Evolutionary conservation across 2,329 filamentous ascomycete species (phyloP), one percentile per base, ranked within the genome.

Genomic region (Cladosporium cucumerinum): DNA sequence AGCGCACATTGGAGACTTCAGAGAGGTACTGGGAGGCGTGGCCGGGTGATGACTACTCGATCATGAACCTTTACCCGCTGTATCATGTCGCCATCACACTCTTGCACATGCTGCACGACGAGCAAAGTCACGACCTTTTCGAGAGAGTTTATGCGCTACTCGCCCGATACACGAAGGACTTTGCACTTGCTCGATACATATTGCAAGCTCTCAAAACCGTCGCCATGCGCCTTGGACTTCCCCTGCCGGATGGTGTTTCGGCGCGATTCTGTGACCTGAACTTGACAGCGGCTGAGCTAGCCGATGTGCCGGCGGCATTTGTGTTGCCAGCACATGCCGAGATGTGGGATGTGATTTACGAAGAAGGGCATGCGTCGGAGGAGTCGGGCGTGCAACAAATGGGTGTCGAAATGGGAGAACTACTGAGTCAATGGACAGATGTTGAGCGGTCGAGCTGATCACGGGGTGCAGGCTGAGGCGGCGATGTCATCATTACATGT

Each of bases 261-360:
- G 5, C 23, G 32, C 28, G 8, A 23, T 62, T 62, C 49, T 49
- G 60, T 51, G 49, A 62, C 14, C 18, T 62, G 48, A 55, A 62
- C 14, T 23, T 62, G 34, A 36, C 60, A 1, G 34, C 49, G 6
- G 34, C 48, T 25, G 60, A 54, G n/a, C 25, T 62, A 18, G 34
- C 49, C 11, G 60, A 62, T n/a, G 60, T 62, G 79, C 79, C 5
- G 78, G 78, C 36, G 78, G 78, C 2, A 73, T 82, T 46, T 73
- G 72, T 18, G 69, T 71, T 16, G 74, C 77, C 3, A 79, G 79
- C 0, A 75, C 77, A 7, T 78, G 80, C 0, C 69, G 60, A 55
- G 49, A 55, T 62, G 49, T 62, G 60, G 60, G 60, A 62, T 43
- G 60, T 62, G 34, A 62, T 62, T 30, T 62, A 54, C 26, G 60